phyloP scores from a whole-genome alignment of 2,329 filamentous ascomycete species.

The Neonectria ditissima region DNA sequence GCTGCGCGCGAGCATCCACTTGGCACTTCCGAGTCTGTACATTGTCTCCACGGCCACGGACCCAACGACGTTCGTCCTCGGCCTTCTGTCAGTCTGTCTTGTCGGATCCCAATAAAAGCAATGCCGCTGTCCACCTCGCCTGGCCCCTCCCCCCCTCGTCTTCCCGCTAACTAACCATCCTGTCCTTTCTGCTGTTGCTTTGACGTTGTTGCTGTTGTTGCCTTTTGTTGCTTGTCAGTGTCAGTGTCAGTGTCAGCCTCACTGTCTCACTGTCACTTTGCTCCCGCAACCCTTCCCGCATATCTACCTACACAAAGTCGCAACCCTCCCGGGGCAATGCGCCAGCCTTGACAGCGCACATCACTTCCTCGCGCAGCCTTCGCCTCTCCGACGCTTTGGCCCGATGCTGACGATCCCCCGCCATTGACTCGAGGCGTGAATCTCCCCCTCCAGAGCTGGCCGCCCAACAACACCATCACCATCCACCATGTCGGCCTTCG shows the following conservation, averaged over 20 bases:
- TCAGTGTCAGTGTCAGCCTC: neutral
- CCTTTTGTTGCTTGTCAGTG: neutral
- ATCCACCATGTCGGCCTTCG: conserved; percentile 46
- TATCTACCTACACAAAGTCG: too few species aligned
- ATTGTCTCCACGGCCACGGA: neutral
- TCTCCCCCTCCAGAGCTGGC: neutral
- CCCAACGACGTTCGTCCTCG: neutral
- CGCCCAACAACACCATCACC: conserved; percentile 8
- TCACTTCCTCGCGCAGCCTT: conserved; percentile 5
- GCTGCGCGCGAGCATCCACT: neutral
- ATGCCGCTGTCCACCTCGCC: conserved; percentile 25
- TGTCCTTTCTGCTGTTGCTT: conserved; percentile 8
- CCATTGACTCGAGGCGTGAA: conserved; percentile 5
- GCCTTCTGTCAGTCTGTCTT: neutral
- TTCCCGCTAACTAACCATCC: neutral
- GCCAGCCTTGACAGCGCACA: neutral
- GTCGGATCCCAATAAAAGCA: conserved; percentile 33
- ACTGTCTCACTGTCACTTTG: too few species aligned
- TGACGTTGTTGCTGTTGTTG: neutral
- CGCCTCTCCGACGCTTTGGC: conserved; percentile 7
- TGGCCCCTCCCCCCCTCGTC: conserved; percentile 34
- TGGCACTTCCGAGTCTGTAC: neutral
- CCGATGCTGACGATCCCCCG: conserved; percentile 15
- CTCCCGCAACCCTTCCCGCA: neutral
- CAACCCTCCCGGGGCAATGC: conserved; percentile 4